phyloP scores from a whole-genome alignment of 768 basidiomycete genomes.

The Phlegmacium glaucopus region DNA sequence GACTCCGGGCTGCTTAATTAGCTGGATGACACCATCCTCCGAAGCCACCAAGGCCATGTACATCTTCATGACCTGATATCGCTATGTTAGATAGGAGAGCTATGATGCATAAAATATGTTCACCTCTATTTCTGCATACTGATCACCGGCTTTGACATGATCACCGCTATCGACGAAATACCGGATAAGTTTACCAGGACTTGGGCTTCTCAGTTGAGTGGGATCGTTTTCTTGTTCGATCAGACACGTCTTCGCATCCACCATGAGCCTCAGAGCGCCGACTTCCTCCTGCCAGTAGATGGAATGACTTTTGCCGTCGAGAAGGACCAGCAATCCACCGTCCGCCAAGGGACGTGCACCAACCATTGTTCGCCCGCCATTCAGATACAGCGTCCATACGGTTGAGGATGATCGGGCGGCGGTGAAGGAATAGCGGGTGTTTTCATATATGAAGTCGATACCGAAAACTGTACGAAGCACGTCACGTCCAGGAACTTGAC shows the following conservation, averaged over 20 bases:
- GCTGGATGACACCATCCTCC: constrained; percentile 91
- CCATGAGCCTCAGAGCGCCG: constrained; percentile 86
- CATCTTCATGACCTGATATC: constrained; percentile 92
- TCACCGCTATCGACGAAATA: constrained; percentile 97
- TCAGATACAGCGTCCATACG: constrained; percentile 93
- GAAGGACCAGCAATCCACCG: constrained; percentile 86
- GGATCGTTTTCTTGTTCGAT: constrained; percentile 99
- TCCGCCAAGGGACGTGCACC: constrained; percentile 92
- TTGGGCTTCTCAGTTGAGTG: constrained; percentile 92
- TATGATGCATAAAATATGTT: constrained; percentile 14
- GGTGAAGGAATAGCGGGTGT: constrained; percentile 92
- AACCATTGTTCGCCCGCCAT: constrained; percentile 90
- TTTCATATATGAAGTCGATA: constrained; percentile 97
- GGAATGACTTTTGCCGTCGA: constrained; percentile 95
- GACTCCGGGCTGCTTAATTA: constrained; percentile 98
- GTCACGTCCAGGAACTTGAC: constrained; percentile 94
- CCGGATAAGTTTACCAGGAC: constrained; percentile 93
- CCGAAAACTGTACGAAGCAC: constrained; percentile 95
- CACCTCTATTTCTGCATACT: constrained; percentile 98
- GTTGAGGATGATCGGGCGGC: constrained; percentile 86
- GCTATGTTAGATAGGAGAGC: constrained; percentile 5
- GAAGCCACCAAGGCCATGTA: constrained; percentile 96
- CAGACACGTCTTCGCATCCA: constrained; percentile 96
- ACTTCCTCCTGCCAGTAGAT: constrained; percentile 99
- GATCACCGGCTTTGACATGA: constrained; percentile 93